Conservation (phyloP, 2,329 filamentous ascomycete genomes). For the Cercospora beticola region DNA sequence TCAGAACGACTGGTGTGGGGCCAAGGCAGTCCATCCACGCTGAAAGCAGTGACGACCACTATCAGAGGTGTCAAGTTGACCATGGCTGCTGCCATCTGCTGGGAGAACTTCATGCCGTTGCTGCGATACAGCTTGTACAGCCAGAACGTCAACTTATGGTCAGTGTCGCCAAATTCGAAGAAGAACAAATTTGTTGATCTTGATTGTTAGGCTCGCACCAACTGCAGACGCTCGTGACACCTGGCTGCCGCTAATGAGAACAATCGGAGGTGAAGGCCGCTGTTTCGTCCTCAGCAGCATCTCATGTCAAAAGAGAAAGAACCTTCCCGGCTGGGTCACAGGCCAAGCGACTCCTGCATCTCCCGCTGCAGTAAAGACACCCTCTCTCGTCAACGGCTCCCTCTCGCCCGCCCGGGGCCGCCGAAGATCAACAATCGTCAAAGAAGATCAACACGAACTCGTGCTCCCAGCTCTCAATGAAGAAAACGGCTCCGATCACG, state of each 20-base stretch:
- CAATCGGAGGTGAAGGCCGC: conserved; percentile 75
- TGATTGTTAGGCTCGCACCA: conserved; percentile 61
- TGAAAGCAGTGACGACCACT: conserved; percentile 74
- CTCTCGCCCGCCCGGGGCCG: conserved; percentile 28
- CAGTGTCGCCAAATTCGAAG: neutral
- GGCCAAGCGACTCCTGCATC: conserved; percentile 16
- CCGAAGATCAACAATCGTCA: conserved; percentile 42
- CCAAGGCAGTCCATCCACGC: conserved; percentile 74
- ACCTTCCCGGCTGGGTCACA: conserved; percentile 60
- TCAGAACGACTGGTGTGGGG: conserved; percentile 85
- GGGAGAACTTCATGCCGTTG: conserved; percentile 96
- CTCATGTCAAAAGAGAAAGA: conserved; percentile 67
- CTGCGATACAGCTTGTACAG: conserved; percentile 79
- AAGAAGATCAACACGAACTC: conserved; percentile 57
- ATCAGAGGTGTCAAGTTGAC: conserved; percentile 79
- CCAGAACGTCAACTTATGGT: conserved; percentile 86
- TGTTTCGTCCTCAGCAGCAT: conserved; percentile 85
- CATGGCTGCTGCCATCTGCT: conserved; percentile 85
- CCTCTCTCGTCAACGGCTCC: conserved; percentile 12
- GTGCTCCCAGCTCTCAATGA: conserved; percentile 42
- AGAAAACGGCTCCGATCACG: conserved; percentile 6
- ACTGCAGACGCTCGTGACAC: conserved; percentile 82
- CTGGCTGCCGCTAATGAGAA: conserved; percentile 81
- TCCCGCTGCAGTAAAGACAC: neutral
- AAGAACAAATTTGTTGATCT: neutral